These are phyloP conservation scores for Cercospora nicotianae DNA, from an alignment of 2,329 filamentous ascomycete genomes.

Conservation along the genomic window DNA sequence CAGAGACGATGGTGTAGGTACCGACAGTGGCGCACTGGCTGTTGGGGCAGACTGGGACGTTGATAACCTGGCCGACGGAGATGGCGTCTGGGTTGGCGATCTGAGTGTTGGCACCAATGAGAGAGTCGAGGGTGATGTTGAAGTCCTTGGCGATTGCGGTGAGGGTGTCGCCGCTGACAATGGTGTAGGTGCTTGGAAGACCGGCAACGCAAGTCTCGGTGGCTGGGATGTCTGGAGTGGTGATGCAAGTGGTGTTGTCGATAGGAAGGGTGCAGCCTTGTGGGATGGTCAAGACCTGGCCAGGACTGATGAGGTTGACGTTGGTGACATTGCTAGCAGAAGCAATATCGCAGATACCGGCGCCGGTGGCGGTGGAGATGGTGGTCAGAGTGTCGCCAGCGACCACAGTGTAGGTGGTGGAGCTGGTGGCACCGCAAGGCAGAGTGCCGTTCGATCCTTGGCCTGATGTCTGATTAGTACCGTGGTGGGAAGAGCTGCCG, in stretches of 20 bases:
- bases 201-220: constrained; percentile 31
- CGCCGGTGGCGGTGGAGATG: constrained; percentile 25
- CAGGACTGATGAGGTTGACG: constrained; percentile 38
- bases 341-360: constrained; percentile 34
- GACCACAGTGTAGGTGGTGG: constrained; percentile 24
- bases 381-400: constrained; percentile 27
- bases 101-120: constrained; percentile 30
- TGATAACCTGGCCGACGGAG: constrained; percentile 28
- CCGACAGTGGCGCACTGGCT: constrained; percentile 25
- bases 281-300: constrained; percentile 34
- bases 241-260: constrained; percentile 32
- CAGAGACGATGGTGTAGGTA: constrained; percentile 28
- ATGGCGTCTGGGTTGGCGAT: constrained; percentile 29
- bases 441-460: constrained; percentile 3
- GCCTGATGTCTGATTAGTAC: not conserved
- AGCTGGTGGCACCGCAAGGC: constrained; percentile 25
- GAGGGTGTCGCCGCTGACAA: constrained; percentile 29
- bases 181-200: constrained; percentile 27
- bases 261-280: constrained; percentile 28
- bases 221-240: constrained; percentile 5
- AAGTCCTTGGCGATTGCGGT: constrained; percentile 27
- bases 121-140: constrained; percentile 31
- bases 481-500: not conserved
- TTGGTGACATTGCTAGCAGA: constrained; percentile 36
- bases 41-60: constrained; percentile 31